phyloP scores from a whole-genome alignment of 2,329 filamentous ascomycete species.

The Venturia nashicola region DNA sequence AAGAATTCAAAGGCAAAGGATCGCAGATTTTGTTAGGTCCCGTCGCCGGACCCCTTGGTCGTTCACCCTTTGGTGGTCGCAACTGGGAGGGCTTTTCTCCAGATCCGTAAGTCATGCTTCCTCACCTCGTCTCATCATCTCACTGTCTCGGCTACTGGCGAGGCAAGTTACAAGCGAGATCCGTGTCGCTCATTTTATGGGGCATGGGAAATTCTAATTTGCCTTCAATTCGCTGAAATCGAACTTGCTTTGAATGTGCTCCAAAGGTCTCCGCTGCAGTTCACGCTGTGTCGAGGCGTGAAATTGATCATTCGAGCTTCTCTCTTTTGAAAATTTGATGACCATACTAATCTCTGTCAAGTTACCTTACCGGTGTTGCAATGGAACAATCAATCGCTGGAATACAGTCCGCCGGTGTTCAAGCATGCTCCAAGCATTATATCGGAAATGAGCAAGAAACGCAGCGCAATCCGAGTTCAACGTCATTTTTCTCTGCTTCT shows the following conservation, averaged over 20 bases:
- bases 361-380: conserved; percentile 26
- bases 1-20: conserved; percentile 30
- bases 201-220: no score
- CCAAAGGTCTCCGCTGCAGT: background rate
- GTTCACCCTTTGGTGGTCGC: conserved; percentile 38
- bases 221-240: no score
- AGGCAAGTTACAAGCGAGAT: no score
- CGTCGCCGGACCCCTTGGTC: conserved; percentile 30
- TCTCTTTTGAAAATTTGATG: background rate
- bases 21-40: conserved; percentile 31
- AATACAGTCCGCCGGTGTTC: conserved; percentile 31
- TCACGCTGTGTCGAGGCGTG: background rate
- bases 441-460: conserved; percentile 51
- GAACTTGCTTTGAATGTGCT: no score
- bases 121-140: background rate
- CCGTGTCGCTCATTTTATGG: no score
- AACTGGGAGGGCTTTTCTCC: conserved; percentile 38
- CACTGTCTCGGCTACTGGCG: no score
- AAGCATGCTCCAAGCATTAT: conserved; percentile 32
- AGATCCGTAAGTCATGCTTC: conserved; percentile 22
- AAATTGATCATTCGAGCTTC: background rate
- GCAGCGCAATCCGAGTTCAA: conserved; percentile 4
- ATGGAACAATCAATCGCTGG: conserved; percentile 32
- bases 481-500: background rate
- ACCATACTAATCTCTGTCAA: background rate